Evolutionary conservation across 192 early-diverging fungal species (phyloP).

Genomic region (Phlyctochytrium arcticum): DNA sequence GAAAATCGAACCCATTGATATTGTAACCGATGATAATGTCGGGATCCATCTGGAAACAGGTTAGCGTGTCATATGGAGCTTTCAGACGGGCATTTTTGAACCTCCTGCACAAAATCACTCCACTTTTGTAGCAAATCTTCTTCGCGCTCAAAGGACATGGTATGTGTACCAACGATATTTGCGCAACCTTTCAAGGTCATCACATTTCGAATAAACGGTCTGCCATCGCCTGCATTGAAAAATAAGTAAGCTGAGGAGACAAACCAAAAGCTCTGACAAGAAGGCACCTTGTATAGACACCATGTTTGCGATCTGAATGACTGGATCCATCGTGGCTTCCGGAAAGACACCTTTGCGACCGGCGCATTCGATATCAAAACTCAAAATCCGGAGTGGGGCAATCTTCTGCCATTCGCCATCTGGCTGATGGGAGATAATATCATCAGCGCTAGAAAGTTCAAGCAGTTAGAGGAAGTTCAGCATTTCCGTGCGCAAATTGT

Average conservation of each 20-base stretch:
- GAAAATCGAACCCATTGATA: constrained; percentile 95
- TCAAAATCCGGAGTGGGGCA: constrained; percentile 89
- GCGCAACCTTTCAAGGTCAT: constrained; percentile 90
- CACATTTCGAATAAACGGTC: constrained; percentile 91
- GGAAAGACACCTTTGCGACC: constrained; percentile 95
- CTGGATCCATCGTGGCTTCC: constrained; percentile 83
- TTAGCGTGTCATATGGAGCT: no score
- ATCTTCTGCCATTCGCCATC: constrained; percentile 90
- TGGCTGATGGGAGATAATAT: constrained; percentile 78
- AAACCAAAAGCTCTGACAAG: background rate
- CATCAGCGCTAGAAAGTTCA: constrained; percentile 57
- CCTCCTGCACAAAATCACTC: constrained; percentile 71
- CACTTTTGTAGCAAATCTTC: constrained; percentile 73
- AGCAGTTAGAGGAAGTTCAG: background rate
- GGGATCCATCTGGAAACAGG: constrained; percentile 63
- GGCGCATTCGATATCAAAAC: constrained; percentile 98
- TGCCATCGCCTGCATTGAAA: constrained; percentile 59
- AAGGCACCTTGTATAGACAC: constrained; percentile 75
- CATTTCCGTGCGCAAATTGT: background rate
- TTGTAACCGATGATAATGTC: constrained; percentile 97
- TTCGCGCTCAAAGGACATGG: constrained; percentile 76
- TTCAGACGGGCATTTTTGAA: background rate
- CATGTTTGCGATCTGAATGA: constrained; percentile 97
- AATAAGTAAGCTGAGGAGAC: background rate
- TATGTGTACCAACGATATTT: constrained; percentile 86